Base-by-base conservation (phyloP, 1,284 basidiomycete species). In the Tilletia walkeri region DNA sequence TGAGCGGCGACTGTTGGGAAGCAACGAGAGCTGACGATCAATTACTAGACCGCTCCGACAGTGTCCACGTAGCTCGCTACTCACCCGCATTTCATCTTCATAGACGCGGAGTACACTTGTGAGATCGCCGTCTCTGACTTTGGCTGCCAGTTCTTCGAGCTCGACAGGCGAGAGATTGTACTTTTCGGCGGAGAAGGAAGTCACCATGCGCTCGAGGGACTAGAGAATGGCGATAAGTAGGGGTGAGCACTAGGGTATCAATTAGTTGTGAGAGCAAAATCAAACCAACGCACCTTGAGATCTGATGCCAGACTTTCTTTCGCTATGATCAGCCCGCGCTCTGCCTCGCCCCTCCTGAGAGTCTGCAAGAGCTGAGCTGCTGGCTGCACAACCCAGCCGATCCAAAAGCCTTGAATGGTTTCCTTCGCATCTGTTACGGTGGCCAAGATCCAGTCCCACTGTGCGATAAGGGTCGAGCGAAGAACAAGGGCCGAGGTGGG, bases 121-220 rank as follows among this genome's bases (percentile, higher is more conserved):
- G 75, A 99, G 86, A 84, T 98, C 93, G 0, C 95, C 95, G 47
- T 88, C 85, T 50, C 88, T 87, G 65, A 97, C 89, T 76, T 90
- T 89, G 9, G 73, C 70, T 0, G 90, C 88, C 7, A 98, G 85
- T 5, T 85, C 86, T 3, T 87, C 86, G 36, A 97, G 86, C 79
- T 76, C 75, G 2, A 86, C 84, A 1, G 87, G 86, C 1, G 86
- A 85, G 71, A 91, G 90, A 6, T 87, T 85, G 67, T 93, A 85
- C 80, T 92, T 90, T 75, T 98, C 95, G 70, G 87, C 86, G 0
- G 92, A 93, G 3, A 98, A 88, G 39, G 91, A 88, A 1, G 94
- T 84, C 3, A 94, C 90, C 95, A 99, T 99, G 49, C 95, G 88
- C 84, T 97, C 92, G 14, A 99, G 87, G 30, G 92, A 94, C 91